Conservation (phyloP, 768 basidiomycete species). For the Kwoniella newhampshirensis region DNA sequence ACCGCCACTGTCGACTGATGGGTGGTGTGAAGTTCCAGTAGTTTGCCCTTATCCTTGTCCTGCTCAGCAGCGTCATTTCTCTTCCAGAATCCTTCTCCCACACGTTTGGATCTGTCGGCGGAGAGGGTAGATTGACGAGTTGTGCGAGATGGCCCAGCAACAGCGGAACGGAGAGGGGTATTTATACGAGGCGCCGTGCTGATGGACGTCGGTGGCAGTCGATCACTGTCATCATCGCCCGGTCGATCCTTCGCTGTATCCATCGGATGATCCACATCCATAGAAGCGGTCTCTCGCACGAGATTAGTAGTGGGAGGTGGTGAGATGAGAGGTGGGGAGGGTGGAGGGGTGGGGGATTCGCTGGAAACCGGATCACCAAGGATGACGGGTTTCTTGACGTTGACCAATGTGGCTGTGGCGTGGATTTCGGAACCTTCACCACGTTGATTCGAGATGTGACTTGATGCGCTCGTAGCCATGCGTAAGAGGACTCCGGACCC, state of each 20-base stretch:
- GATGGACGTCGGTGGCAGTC: constrained; percentile 4
- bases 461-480: no score
- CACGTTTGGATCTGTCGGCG: constrained; percentile 5
- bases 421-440: neutral
- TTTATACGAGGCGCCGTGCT: neutral
- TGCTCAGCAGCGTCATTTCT: constrained; percentile 13
- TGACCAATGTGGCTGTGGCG: constrained; percentile 7
- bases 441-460: no score
- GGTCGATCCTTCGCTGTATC: neutral
- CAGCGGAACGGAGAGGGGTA: neutral
- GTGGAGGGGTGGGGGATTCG: neutral
- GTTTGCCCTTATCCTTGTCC: neutral
- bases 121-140: constrained; percentile 3
- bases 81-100: constrained; percentile 25
- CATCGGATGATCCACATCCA: constrained; percentile 11
- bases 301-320: constrained; percentile 3
- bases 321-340: neutral
- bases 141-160: neutral
- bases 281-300: neutral
- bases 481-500: no score
- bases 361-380: neutral
- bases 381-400: no score
- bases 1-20: constrained; percentile 1
- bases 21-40: neutral
- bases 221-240: neutral